Base-by-base conservation (phyloP, 2,329 filamentous ascomycete genomes). In the Aureobasidium sp. region DNA sequence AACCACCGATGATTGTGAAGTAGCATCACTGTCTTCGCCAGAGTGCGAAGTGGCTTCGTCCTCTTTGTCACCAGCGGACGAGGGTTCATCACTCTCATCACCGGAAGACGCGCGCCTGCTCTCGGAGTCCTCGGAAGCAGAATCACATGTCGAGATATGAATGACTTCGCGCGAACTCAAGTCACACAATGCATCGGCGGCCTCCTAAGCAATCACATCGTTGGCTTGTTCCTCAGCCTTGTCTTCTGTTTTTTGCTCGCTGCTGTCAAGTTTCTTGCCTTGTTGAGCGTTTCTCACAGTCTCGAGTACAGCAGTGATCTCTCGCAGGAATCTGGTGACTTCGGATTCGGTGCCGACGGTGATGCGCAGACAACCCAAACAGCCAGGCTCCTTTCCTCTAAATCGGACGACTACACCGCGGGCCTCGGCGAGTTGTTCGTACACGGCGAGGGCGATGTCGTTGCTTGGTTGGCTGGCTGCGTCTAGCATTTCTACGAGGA, bases 341-440 rank as follows among this genome's bases (percentile, higher is more conserved):
- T 99, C 94, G 1, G 84, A 77, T 73, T 95, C 89, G 0, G 93
- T 97, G 16, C 94, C 94, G 13, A 99, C 85, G 0, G 94, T 99
- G 67, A 97, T 90, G 61, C 94, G 84, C 72, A 99, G 76, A 70
- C 93, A 97, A 0, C 93, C 94, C 45, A 87, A 74, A 72, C 94
- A 99, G 4, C 92, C 93, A 66, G 89, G 80, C 79, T 99, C 94
- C 77, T 92, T 95, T 50, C 94, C 94, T 67, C 94, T 81, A 75
- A 97, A 99, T 59, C 94, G 81, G 4, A 97, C 93, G 7, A 99
- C 92, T 0, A 99, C 93, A 0, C 93, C 91, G 72, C 85, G 87
- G 44, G 85, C 82, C 79, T 96, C 91, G 0, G 94, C 94, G 68
- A 99, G 80, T 34, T 79, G 81, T 76, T 95, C 86, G 73, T 99